Evolutionary conservation across 2,329 filamentous ascomycete species (phyloP), one percentile per base, ranked within the genome.

Genomic region (Exophiala viscosa): DNA sequence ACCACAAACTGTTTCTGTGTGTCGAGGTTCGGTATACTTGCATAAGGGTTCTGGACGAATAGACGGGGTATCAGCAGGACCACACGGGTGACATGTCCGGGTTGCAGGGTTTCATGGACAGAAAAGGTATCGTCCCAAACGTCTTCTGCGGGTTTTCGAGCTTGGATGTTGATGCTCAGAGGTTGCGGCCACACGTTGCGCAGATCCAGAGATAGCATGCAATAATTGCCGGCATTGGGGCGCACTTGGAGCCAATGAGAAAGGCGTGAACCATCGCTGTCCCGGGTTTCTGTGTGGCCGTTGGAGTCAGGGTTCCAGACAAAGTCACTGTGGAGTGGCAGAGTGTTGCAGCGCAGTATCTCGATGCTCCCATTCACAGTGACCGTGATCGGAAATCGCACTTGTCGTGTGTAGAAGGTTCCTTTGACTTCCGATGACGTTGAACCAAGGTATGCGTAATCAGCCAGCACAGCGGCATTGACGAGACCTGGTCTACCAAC

Each of bases 311-410:
- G 15, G 23, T 35, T 41, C 83, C 87, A 89, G 1, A 86, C 85
- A 47, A 93, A 82, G 44, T 81, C 76, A 9, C 82, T 80, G 43
- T 83, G 82, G 9, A 95, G 78, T 1, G 90, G 85, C 32, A 93
- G 70, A 14, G 95, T 78, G 64, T 96, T 91, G 59, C 91, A 84
- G 34, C 89, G 81, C 32, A 85, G 79, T 8, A 96, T 76, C 64
- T 96, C 90, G 20, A 96, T 78, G 64, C 90, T 93, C 3, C 90
- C 88, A 65, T 96, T 96, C 43, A 97, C 92, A 4, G 92, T 96
- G 13, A 96, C 82, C 0, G 86, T 88, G 52, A 97, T 74, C 11
- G 90, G 87, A 23, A 95, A 76, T 14, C 85, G 85, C 13, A 95
- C 79, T 65, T 93, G 88, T 35, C 91, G 81, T 0, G 91, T 96